Base-by-base conservation (phyloP, 2,329 filamentous ascomycete genomes). In the Neurospora crassa region DNA sequence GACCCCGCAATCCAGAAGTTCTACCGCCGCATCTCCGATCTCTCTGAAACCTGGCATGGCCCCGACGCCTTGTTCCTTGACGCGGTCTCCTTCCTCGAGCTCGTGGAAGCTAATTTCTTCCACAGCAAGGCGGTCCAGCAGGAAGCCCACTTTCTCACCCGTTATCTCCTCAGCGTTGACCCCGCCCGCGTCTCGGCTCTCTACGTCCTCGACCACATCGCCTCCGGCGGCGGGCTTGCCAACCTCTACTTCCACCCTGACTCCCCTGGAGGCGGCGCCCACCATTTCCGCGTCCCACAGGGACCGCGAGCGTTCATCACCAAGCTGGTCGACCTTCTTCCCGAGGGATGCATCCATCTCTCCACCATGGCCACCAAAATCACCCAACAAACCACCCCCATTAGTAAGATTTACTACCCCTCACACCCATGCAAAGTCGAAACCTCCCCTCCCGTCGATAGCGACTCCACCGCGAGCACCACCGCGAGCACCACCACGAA, bases 131-230 rank as follows among this genome's bases (percentile, higher is more conserved):
- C 41, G 12, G 40, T 37, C 34, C 29, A 37, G 4, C 40, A 70
- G 10, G 72, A 68, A 2, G 73, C 73, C 0, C 45, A 71, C 24
- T 70, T 67, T n/a, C 47, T 74, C 6, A 37, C 71, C 14, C 67
- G 42, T n/a, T 67, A 63, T 5, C 34, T 86, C 82, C 77, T 87
- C 1, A 86, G 86, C 1, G 77, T 82, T 1, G 84, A 87, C 42
- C 82, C 86, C 0, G 72, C 70, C 1, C 85, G 88, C 14, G 75
- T 87, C 5, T 84, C 82, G 7, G 86, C 86, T 0, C 76, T 86
- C 1, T 88, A 79, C 75, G 87, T 89, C 74, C 79, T 89, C 29
- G 81, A 87, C 74, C 88, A 89, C 78, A 85, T 84, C 80, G 84
- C 83, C 74, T 82, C 81, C 12, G 84, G 85, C 2, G 83, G 83